Conservation (phyloP, 345 rosid species). For the Fremontodendron californicum region DNA sequence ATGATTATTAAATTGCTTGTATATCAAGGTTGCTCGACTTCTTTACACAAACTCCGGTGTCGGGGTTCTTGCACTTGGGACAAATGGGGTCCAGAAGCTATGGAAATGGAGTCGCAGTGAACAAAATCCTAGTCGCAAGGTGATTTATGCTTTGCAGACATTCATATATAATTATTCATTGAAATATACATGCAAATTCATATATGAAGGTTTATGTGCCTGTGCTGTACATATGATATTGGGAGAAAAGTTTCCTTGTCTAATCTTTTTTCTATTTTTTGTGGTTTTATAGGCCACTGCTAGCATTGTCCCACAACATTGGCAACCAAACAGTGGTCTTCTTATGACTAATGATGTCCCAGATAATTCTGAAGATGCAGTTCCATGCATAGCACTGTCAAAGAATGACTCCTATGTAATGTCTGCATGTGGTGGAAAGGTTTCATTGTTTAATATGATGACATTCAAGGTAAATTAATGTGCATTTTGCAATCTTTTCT, state of each 20-base stretch:
- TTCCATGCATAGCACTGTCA: slow-evolving; percentile 50
- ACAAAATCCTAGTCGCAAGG: slow-evolving; percentile 52
- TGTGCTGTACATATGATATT: not conserved
- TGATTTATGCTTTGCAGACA: slow-evolving; percentile 12
- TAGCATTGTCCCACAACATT: slow-evolving; percentile 20
- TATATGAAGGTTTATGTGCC: not conserved
- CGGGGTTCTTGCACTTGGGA: slow-evolving; percentile 43
- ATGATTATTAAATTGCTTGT: slow-evolving; percentile 7
- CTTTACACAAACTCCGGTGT: slow-evolving; percentile 52
- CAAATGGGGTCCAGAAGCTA: slow-evolving; percentile 51
- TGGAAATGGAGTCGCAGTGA: slow-evolving; percentile 58
- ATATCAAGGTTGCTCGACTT: slow-evolving; percentile 46
- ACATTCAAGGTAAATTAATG: slow-evolving; percentile 40
- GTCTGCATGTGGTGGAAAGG: slow-evolving; percentile 56
- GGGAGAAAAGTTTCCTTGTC: not conserved
- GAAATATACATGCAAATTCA: not conserved
- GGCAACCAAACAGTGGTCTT: slow-evolving; percentile 32
- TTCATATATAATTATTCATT: not conserved
- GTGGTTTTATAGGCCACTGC: slow-evolving; percentile 22
- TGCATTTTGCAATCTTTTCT: not conserved
- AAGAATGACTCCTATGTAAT: slow-evolving; percentile 56
- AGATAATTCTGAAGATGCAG: slow-evolving; percentile 33
- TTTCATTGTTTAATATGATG: slow-evolving; percentile 55
- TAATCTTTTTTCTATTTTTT: not conserved
- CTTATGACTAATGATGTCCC: slow-evolving; percentile 29